Evolutionary conservation across 2,329 filamentous ascomycete species (phyloP).

Genomic region (Metarhizium robertsii): DNA sequence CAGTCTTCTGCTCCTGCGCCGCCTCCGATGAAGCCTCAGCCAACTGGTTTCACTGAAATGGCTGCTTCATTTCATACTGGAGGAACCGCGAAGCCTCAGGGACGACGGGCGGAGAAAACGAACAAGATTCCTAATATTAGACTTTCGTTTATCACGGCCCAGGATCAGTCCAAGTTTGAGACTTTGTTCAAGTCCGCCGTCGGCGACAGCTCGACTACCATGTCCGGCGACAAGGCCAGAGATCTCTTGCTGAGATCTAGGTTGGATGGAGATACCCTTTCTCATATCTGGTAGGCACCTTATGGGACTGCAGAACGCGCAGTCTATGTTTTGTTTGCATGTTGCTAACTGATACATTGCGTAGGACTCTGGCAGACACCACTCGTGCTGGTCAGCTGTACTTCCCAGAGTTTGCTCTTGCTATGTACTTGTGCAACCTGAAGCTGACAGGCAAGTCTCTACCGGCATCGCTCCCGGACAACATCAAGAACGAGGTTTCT

Average conservation of each 20-base stretch:
- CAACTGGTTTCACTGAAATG: conserved; percentile 58
- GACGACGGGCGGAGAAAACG: conserved; percentile 39
- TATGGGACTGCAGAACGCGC: background rate
- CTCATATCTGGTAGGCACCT: conserved; percentile 72
- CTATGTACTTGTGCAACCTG: conserved; percentile 97
- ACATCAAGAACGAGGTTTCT: conserved; percentile 90
- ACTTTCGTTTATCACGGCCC: conserved; percentile 89
- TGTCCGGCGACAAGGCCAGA: conserved; percentile 87
- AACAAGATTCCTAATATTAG: conserved; percentile 89
- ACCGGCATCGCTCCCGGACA: conserved; percentile 67
- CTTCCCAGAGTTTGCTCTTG: conserved; percentile 93
- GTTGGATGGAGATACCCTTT: conserved; percentile 76
- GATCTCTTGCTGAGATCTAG: conserved; percentile 84
- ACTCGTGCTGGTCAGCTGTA: conserved; percentile 93
- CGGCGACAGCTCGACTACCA: conserved; percentile 70
- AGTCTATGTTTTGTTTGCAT: background rate
- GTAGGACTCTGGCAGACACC: conserved; percentile 83
- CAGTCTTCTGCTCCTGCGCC: conserved; percentile 38
- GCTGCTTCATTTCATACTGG: conserved; percentile 55
- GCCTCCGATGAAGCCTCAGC: conserved; percentile 53
- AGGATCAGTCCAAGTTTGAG: conserved; percentile 95
- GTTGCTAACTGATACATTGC: conserved; percentile 10
- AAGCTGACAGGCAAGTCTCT: conserved; percentile 80
- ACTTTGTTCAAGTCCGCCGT: conserved; percentile 94
- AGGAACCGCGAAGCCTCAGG: conserved; percentile 33